Percentiles rank a stretch among this genome's conserved stretches.
phyloP scores from a whole-genome alignment of 768 basidiomycete species.

The Pleurotus giganteus region DNA sequence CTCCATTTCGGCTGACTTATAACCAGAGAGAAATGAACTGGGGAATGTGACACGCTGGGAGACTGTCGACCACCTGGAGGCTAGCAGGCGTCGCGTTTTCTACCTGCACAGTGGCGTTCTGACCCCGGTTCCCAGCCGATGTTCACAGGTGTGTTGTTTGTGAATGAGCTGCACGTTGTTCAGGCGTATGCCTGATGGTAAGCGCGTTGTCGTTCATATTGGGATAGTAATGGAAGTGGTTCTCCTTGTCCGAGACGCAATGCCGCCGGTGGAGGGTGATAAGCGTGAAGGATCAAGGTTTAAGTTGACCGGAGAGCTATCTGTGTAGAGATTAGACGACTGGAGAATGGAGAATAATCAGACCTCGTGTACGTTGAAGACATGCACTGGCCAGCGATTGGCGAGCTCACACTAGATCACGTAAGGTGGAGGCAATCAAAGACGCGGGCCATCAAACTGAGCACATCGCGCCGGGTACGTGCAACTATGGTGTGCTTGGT shows the following conservation, averaged over 20 bases:
- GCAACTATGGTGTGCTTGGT: background rate
- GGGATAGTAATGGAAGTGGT: slow-evolving; percentile 1
- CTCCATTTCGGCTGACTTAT: background rate
- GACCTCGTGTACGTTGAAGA: background rate
- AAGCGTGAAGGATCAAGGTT: background rate
- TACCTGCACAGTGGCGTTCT: slow-evolving; percentile 7
- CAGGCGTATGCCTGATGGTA: background rate
- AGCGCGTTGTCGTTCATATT: slow-evolving; percentile 6
- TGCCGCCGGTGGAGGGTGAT: background rate
- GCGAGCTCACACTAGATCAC: background rate
- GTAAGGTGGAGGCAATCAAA: background rate
- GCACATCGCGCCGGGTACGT: background rate
- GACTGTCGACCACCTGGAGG: slow-evolving; percentile 4
- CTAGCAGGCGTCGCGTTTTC: background rate
- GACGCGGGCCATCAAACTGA: background rate
- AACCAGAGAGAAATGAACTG: slow-evolving; percentile 8
- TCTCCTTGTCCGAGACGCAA: background rate
- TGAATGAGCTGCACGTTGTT: slow-evolving; percentile 6
- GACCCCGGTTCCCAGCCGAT: slow-evolving; percentile 2
- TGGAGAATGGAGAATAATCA: background rate
- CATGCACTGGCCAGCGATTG: background rate
- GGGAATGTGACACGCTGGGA: slow-evolving; percentile 1
- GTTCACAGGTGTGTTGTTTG: background rate
- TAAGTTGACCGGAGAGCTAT: background rate
- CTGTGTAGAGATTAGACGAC: background rate